These are phyloP conservation scores for Papiliotrema flavescens DNA, from an alignment of 1,284 basidiomycete genomes.

Conservation along the genomic window DNA sequence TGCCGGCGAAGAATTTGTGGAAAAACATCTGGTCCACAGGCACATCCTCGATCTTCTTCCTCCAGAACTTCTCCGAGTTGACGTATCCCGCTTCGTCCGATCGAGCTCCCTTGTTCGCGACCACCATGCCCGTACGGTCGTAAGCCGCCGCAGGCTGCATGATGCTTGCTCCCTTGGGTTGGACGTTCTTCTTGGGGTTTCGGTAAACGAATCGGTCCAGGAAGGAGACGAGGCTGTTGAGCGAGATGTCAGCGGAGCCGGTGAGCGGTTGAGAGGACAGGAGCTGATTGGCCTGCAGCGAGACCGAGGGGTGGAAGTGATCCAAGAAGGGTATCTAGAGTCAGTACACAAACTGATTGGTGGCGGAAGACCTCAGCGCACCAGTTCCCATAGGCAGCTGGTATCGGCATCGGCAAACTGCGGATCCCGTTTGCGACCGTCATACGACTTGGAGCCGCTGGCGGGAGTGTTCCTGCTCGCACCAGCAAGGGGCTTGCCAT, in stretches of 20 bases:
- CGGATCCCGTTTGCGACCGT: conserved; percentile 87
- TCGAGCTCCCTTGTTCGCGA: conserved; percentile 63
- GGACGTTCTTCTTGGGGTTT: conserved; percentile 82
- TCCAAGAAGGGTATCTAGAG: conserved; percentile 59
- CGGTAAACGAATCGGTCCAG: conserved; percentile 88
- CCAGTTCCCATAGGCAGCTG: conserved; percentile 85
- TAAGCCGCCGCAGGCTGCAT: conserved; percentile 88
- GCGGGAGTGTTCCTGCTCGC: background rate
- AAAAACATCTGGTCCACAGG: conserved; percentile 69
- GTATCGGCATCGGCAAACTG: conserved; percentile 77
- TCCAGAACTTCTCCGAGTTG: conserved; percentile 77
- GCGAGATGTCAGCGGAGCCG: conserved; percentile 79
- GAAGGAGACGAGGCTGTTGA: conserved; percentile 91
- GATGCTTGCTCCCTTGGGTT: conserved; percentile 68
- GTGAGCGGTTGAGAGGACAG: conserved; percentile 64
- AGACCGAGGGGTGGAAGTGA: conserved; percentile 90
- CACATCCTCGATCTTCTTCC: conserved; percentile 66
- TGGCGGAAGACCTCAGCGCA: conserved; percentile 47
- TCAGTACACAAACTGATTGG: background rate
- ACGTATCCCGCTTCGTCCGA: conserved; percentile 54
- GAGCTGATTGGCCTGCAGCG: conserved; percentile 80
- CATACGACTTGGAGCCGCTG: conserved; percentile 54
- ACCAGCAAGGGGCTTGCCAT: conserved; percentile 12
- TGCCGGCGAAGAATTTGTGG: conserved; percentile 54
- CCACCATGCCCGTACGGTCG: conserved; percentile 62